Conservation (phyloP, 1,284 basidiomycete species). For the Ustilago cynodontis region DNA sequence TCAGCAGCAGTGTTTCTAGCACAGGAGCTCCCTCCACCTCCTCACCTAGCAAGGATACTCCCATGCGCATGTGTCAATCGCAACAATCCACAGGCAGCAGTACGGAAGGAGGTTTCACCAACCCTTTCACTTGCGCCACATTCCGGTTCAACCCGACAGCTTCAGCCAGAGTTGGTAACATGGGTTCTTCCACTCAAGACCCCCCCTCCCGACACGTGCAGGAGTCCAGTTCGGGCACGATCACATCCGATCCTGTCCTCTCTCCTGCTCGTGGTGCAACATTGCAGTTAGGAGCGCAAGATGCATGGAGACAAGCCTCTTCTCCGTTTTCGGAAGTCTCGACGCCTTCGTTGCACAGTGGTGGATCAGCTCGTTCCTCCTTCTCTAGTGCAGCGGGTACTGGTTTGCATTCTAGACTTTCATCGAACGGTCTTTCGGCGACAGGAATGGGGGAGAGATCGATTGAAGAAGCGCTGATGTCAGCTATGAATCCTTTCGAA, state of each 20-base stretch:
- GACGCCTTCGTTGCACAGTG: slow-evolving; percentile 36
- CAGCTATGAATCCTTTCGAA: slow-evolving; percentile 44
- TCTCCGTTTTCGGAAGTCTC: slow-evolving; percentile 50
- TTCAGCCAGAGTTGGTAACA: slow-evolving; percentile 9
- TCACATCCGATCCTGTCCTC: slow-evolving; percentile 8
- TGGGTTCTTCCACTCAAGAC: slow-evolving; percentile 14
- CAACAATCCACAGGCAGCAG: slow-evolving; percentile 20
- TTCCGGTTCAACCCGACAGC: slow-evolving; percentile 38
- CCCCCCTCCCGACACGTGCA: background rate
- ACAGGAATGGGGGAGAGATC: slow-evolving; percentile 16
- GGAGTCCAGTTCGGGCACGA: background rate
- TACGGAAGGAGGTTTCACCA: slow-evolving; percentile 23
- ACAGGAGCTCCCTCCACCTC: background rate
- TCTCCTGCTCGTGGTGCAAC: slow-evolving; percentile 16
- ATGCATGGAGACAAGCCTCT: slow-evolving; percentile 44
- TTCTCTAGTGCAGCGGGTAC: slow-evolving; percentile 40
- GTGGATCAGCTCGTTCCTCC: slow-evolving; percentile 42
- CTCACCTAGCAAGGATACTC: slow-evolving; percentile 6
- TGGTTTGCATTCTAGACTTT: slow-evolving; percentile 35
- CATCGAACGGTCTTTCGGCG: slow-evolving; percentile 26
- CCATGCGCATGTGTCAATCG: slow-evolving; percentile 32
- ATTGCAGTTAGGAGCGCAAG: slow-evolving; percentile 23
- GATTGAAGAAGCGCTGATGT: slow-evolving; percentile 39
- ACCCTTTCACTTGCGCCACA: slow-evolving; percentile 38
- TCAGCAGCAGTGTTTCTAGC: slow-evolving; percentile 30